Percentiles rank a stretch among this genome's conserved stretches.
Conservation (phyloP, 768 basidiomycete species). For the Podaxis sp. region DNA sequence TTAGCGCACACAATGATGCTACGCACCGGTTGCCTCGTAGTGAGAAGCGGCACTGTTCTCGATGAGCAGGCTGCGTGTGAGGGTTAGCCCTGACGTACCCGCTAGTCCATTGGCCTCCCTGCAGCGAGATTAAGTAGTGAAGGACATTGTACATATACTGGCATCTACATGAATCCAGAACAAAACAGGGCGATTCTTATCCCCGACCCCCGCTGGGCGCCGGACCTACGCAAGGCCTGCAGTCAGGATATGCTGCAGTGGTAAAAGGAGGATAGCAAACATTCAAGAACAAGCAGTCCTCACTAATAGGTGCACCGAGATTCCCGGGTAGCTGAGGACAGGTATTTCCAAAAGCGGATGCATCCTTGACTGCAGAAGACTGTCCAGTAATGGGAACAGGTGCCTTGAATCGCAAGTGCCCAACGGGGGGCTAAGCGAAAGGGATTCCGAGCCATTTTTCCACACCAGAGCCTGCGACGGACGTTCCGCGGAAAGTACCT, state of each 20-base stretch:
- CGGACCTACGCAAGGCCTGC: constrained; percentile 25
- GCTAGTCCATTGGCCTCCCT: constrained; percentile 47
- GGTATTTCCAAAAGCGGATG: constrained; percentile 48
- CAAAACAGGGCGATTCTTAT: constrained; percentile 31
- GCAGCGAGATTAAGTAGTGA: not conserved
- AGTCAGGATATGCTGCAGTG: not conserved
- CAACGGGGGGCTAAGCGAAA: constrained; percentile 53
- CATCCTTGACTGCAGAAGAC: constrained; percentile 29
- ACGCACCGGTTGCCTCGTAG: constrained; percentile 49
- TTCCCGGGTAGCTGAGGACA: constrained; percentile 43
- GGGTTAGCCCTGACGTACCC: constrained; percentile 23
- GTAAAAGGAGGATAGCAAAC: constrained; percentile 21
- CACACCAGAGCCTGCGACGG: constrained; percentile 28
- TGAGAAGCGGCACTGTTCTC: constrained; percentile 36
- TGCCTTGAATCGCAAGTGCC: constrained; percentile 51
- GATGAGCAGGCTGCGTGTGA: not conserved
- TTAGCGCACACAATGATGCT: not conserved
- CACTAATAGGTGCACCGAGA: constrained; percentile 40
- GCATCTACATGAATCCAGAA: constrained; percentile 31
- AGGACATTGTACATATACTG: not conserved
- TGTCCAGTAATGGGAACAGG: constrained; percentile 38
- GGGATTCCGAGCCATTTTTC: constrained; percentile 62
- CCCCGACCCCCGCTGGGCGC: constrained; percentile 24
- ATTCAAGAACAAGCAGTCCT: constrained; percentile 56
- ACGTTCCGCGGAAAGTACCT: constrained; percentile 44